These are phyloP conservation scores for Trametes cingulata DNA, from an alignment of 768 basidiomycete species.

Conservation along the genomic window DNA sequence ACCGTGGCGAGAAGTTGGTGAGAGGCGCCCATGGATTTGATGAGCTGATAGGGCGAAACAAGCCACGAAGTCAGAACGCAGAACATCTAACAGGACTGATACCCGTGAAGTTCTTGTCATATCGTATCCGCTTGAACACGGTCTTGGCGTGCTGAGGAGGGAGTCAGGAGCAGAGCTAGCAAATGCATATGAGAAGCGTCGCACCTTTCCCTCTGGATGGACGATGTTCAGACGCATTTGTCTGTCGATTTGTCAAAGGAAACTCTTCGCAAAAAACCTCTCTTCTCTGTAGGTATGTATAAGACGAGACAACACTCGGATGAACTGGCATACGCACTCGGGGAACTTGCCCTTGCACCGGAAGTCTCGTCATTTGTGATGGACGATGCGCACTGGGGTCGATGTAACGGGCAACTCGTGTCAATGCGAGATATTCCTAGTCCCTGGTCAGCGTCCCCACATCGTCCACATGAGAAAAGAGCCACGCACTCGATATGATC, in stretches of 20 bases:
- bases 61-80: background rate
- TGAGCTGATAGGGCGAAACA: constrained; percentile 61
- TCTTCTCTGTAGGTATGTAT: constrained; percentile 55
- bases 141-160: constrained; percentile 76
- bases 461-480: background rate
- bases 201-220: constrained; percentile 91
- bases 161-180: background rate
- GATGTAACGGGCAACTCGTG: constrained; percentile 96
- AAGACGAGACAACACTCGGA: background rate
- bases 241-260: constrained; percentile 85
- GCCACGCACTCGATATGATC: constrained; percentile 83
- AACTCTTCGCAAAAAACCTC: constrained; percentile 83
- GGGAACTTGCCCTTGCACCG: constrained; percentile 86
- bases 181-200: background rate
- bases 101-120: constrained; percentile 76
- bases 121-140: constrained; percentile 78
- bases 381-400: constrained; percentile 75
- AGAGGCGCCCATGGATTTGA: constrained; percentile 96
- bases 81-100: constrained; percentile 50
- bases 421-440: constrained; percentile 89
- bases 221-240: constrained; percentile 98
- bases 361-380: constrained; percentile 88
- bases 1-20: no score
- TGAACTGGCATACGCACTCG: constrained; percentile 50
- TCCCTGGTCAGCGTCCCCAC: no score